phyloP scores from a whole-genome alignment of 2,329 filamentous ascomycete genomes.

The Myriosclerotinia duriaeana region DNA sequence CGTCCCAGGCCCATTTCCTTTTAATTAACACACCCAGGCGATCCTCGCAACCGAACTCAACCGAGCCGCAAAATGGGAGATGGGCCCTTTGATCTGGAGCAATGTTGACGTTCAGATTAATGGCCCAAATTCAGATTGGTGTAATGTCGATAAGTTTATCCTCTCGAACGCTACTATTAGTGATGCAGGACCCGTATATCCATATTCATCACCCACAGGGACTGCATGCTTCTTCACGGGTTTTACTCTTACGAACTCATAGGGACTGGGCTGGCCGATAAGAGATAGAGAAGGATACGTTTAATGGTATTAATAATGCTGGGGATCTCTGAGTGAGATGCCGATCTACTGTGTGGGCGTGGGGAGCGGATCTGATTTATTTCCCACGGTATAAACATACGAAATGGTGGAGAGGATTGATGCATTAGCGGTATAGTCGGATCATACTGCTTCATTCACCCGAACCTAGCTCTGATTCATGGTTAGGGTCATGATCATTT shows the following conservation, averaged over 20 bases:
- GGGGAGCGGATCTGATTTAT: neutral
- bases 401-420: neutral
- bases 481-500: no score
- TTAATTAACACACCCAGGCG: neutral
- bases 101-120: neutral
- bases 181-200: neutral
- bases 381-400: neutral
- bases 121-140: neutral
- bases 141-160: neutral
- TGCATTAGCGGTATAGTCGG: neutral
- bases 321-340: neutral
- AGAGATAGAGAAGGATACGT: no score
- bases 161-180: neutral
- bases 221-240: neutral
- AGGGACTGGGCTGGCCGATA: neutral
- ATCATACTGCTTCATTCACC: neutral
- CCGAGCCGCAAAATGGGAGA: neutral
- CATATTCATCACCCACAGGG: neutral
- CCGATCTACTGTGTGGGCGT: neutral
- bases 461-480: neutral
- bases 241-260: neutral
- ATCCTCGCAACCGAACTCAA: constrained; percentile 2
- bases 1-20: neutral
- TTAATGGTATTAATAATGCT: no score
- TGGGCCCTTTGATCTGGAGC: neutral